Base-by-base conservation (phyloP, 768 basidiomycete species). In the Tricholoma hemisulphureum region DNA sequence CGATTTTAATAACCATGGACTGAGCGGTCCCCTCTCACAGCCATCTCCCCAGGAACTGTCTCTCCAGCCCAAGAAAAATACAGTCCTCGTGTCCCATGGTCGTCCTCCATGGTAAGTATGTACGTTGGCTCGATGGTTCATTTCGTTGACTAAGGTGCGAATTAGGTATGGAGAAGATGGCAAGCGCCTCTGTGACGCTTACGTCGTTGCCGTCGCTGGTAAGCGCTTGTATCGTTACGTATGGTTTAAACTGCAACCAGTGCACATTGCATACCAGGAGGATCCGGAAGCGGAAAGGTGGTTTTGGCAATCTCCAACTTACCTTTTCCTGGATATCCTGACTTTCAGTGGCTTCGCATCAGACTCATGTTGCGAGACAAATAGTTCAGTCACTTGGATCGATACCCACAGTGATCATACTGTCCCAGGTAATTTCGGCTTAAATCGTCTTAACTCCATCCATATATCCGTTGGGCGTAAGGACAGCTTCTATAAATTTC, bases 401-500 rank as follows among this genome's bases (percentile, higher is more conserved):
- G 1, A 87, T 93, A 39, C 92, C 92, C 4, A 86, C 87, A 48
- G 89, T 98, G 34, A 85, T 96, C 53, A 97, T 99, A 63, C 73
- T 99, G 51, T 94, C 93, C 24, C 93, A 95, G 75, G 91, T 88
- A 59, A 34, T 72, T 55, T 9, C 20, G 46, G n/a, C 20, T 23
- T 35, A n/a, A 24, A 8, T 26, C 14, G 16, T 34, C 1, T 49
- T 48, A 10, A 18, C 29, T 4, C 13, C 13, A 21, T 16, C 14
- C 10, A 29, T 59, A 66, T 31, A 20, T 31, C 53, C n/a, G 32
- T 31, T 53, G 37, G 54, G 24, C 28, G 13, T 45, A 71, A 95
- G 91, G 95, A 98, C 71, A 92, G 91, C 68, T 99, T 98, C 74
- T 99, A 99, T 75, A 92, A 88, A 65, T 74, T 75, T 46, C 91